Base-by-base conservation (phyloP, 257 asterid species). In the Lycium barbarum region DNA sequence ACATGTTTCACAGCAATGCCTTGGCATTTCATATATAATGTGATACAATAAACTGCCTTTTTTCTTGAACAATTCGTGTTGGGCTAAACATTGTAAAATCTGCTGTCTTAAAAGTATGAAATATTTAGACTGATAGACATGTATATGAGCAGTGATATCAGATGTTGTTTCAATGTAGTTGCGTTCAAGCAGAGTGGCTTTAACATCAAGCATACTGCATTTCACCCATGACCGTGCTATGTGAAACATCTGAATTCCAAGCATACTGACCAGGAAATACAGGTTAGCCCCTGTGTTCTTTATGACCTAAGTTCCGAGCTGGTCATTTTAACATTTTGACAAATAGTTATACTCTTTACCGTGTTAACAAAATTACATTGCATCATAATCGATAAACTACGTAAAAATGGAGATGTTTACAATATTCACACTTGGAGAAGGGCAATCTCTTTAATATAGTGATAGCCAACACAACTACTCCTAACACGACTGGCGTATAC, bases 211-310 rank as follows among this genome's bases (percentile, higher is more conserved):
- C 33, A 40, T 38, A 3, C 5, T 7, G 53, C 53, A 7, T 7
- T 70, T 10, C 53, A 38, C 6, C 13, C 78, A 17, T 38, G 15
- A 38, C 26, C n/a, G 13, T 67, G 3, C 51, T 67, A 1, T 1
- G 51, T 38, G 78, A 35, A 65, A 33, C n/a, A 6, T 33, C 72
- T 65, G 72, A 67, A 67, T 67, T 67, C 8, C 49, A 67, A 14
- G 49, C 22, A 7, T 35, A 6, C 74, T 67, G 74, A 67, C 49
- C 22, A 35, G 74, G 74, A 66, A 67, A 38, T 38, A 36, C 1
- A 38, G 78, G 78, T 38, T 70, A 38, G 78, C 78, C 53, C 78
- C 7, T 70, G 14, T 68, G 78, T 70, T 10, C 78, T 40, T 5
- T 70, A 38, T 2, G 26, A 3, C 11, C 33, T 70, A 20, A 17